phyloP scores from a whole-genome alignment of 2,329 filamentous ascomycete species.

The Colletotrichum lentis region DNA sequence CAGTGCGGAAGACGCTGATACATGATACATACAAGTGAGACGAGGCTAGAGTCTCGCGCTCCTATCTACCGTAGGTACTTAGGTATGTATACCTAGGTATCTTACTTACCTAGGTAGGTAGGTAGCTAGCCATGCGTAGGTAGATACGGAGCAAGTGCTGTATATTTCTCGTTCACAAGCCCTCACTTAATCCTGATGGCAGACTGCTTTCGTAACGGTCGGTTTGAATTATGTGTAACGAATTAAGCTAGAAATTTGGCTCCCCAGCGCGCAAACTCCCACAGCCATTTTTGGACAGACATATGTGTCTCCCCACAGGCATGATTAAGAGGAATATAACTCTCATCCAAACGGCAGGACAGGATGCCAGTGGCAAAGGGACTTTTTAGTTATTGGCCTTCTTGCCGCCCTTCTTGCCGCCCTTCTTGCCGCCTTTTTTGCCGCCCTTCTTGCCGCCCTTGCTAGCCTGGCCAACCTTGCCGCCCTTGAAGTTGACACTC shows the following conservation, averaged over 20 bases:
- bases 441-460: no score
- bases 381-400: background rate
- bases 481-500: constrained; percentile 50
- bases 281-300: constrained; percentile 16
- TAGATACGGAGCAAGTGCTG: no score
- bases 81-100: no score
- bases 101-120: no score
- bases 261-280: constrained; percentile 19
- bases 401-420: background rate
- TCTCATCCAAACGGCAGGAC: background rate
- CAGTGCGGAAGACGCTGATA: background rate
- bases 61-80: background rate
- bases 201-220: background rate
- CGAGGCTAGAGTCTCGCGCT: background rate
- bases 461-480: no score
- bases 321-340: constrained; percentile 11
- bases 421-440: no score
- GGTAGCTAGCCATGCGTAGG: no score
- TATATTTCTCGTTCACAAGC: background rate
- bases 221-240: constrained; percentile 26
- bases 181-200: no score
- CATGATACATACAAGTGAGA: background rate
- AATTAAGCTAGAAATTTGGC: constrained; percentile 30
- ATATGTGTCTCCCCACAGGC: background rate
- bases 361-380: no score